Base-by-base conservation (phyloP, 768 basidiomycete species). In the Coprinellus aureogranulatus region DNA sequence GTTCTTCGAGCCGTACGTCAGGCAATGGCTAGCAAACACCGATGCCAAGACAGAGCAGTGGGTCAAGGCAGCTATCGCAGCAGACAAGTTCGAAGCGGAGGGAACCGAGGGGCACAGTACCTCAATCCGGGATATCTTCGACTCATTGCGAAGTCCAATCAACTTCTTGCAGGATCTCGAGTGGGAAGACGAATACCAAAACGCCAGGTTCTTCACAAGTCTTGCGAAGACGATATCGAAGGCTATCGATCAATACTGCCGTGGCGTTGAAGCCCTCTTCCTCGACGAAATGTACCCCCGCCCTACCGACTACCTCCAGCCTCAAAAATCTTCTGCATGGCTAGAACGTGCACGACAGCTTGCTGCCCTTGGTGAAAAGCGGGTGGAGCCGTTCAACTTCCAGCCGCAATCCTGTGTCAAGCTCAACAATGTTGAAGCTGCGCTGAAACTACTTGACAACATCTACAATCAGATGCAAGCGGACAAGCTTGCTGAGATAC, bases 101-200 rank as follows among this genome's bases (percentile, higher is more conserved):
- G 81, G 90, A 59, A 58, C 77, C 11, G 85, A 91, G 70, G 90
- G 90, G 0, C 92, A 95, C 65, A 96, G 93, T 64, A 94, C 95
- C n/a, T 98, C 96, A 0, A 95, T 99, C 54, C 87, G 94, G 23
- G 97, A 99, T 71, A 79, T 99, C 1, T 98, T 98, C 66, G 94
- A 94, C 61, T 97, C 94, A 2, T 79, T 98, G 54, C 85, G 92
- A 51, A 94, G 91, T 64, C 94, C 96, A 0, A 88, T 94, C 65
- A 82, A 84, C 57, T 94, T 97, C 72, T 72, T 99, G 45, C 83
- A 92, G 69, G 90, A 91, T 48, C 76, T 99, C 40, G 84, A 94
- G 59, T 99, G 97, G 97, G 86, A 89, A 11, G 92, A 98, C 67
- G 84, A 86, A 49, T 90, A 90, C 62, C 90, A 95, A 68, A 82